Evolutionary conservation across 345 rosid species (phyloP), one percentile per base, ranked within the genome.

Genomic region (Hibiscus trionum): DNA sequence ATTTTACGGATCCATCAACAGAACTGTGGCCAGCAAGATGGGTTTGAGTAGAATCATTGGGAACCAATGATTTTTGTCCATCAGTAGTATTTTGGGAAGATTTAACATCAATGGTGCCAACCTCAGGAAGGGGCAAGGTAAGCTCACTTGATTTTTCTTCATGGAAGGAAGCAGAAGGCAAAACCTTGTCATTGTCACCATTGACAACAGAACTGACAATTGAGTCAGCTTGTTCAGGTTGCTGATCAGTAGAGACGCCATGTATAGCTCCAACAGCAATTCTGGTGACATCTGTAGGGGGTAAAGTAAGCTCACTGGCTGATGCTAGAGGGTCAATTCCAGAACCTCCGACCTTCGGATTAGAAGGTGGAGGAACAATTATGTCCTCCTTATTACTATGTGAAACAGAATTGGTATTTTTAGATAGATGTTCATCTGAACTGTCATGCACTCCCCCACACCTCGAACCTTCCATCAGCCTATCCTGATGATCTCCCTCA

Each of bases 381-480:
- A 44, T 44, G 47, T 10, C 47, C 47, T 44, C 47, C 11, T 44
- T 44, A 44, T 44, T 3, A 44, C 47, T 44, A 10, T 44, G 47
- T 44, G 47, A 44, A 44, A 44, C 14, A 44, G 47, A 44, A 72
- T 33, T 57, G 35, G 72, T 47, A 79, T 72, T 72, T 67, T 72
- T 64, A 75, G 78, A 73, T 73, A 44, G 53, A 50, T 63, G 47
- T 37, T 66, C 63, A 7, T 52, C 71, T 29, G 68, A 11, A n/a
- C 19, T 37, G 72, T 72, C 75, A 62, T 63, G 31, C 11, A 11
- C 31, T 37, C 59, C 71, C 78, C 68, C 61, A 68, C 61, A 33
- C 69, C 67, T 65, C 60, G 79, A 76, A 52, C 29, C 76, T 42
- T 64, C 77, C 58, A 19, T 68, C 37, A 62, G 26, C 15, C 16